A percentile compares a stretch with the other conserved stretches of the same genome.
Evolutionary conservation across 768 basidiomycete species (phyloP).

Genomic region (Suillus decipiens): DNA sequence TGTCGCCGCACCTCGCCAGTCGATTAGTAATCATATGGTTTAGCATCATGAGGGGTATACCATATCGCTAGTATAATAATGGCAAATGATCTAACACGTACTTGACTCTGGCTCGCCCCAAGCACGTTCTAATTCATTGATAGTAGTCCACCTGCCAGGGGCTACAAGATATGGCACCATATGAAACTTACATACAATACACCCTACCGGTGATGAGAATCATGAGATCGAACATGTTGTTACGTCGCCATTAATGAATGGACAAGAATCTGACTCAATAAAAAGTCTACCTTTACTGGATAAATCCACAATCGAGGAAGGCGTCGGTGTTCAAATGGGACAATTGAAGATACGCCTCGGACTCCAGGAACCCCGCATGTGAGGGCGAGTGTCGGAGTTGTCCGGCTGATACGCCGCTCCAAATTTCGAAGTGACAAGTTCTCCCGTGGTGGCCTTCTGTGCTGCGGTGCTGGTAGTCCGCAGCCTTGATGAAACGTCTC

Average conservation of each 20-base stretch:
- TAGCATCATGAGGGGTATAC: too few species aligned
- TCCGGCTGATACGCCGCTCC: neutral
- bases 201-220: neutral
- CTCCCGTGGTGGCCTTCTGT: too few species aligned
- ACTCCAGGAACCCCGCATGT: neutral
- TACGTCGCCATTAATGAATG: neutral
- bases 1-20: neutral
- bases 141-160: neutral
- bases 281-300: neutral
- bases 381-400: neutral
- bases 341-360: neutral
- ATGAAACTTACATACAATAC: neutral
- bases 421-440: neutral
- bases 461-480: neutral
- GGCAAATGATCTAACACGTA: too few species aligned
- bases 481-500: too few species aligned
- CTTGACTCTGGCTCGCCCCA: too few species aligned
- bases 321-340: neutral
- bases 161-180: neutral
- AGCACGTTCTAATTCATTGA: neutral
- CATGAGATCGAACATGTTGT: neutral
- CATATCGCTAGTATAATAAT: too few species aligned
- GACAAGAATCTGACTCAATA: neutral
- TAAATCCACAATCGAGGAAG: neutral
- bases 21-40: neutral